These are phyloP conservation scores for Tetrahymena thermophila DNA, from an alignment of 73 alveolate species.

Conservation along the genomic window DNA sequence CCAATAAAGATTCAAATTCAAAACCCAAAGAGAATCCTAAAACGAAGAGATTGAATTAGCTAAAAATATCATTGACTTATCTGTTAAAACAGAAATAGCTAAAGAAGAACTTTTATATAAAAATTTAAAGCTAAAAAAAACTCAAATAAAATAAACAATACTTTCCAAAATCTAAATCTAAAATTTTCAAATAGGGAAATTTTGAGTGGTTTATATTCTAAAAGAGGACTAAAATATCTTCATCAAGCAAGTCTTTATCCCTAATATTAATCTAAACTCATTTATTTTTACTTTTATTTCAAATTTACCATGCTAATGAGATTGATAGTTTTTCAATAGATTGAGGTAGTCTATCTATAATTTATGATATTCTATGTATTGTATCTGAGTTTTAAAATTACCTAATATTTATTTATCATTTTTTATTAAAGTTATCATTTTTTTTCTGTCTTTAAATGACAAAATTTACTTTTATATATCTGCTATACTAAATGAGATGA, in stretches of 20 bases:
- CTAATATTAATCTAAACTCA: neutral
- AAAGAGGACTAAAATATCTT: neutral
- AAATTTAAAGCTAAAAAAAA: too few species aligned
- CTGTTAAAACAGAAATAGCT: neutral
- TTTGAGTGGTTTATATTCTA: neutral
- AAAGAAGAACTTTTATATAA: neutral
- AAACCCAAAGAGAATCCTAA: neutral
- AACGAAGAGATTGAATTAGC: neutral
- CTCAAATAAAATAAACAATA: too few species aligned
- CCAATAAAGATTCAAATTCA: neutral
- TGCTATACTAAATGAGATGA: neutral
- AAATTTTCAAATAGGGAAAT: neutral
- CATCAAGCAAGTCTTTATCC: neutral
- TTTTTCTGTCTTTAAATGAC: too few species aligned
- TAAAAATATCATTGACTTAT: neutral
- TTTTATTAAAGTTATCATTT: neutral
- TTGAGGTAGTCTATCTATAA: neutral
- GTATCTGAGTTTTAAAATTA: neutral
- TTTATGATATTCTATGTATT: neutral
- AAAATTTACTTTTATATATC: neutral
- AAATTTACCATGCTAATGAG: neutral
- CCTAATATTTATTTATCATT: neutral
- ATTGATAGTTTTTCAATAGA: neutral
- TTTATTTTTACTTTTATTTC: too few species aligned
- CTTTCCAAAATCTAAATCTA: neutral